Conservation (phyloP, 192 early-diverging fungal genomes). For the Thoreauomyces humboldtii region DNA sequence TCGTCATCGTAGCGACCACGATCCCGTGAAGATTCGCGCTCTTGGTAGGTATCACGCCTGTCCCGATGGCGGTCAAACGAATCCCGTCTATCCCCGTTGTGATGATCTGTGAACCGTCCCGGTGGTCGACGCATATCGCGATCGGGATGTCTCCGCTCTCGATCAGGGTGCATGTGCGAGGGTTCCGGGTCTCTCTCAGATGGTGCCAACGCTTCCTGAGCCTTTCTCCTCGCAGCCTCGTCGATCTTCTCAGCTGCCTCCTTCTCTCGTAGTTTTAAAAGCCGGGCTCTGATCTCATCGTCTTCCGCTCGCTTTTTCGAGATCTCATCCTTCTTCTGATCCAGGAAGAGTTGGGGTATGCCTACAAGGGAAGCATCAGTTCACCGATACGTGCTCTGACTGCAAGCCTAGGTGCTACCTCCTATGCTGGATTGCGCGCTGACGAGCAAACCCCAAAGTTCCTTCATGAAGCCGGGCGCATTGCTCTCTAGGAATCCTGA, state of each 20-base stretch:
- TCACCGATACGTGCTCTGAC: background rate
- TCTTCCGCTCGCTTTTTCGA: slow-evolving; percentile 16
- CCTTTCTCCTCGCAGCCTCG: slow-evolving; percentile 8
- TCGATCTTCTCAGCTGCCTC: slow-evolving; percentile 24
- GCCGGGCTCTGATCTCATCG: slow-evolving; percentile 18
- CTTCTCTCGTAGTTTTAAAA: slow-evolving; percentile 1
- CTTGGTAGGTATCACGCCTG: too few relatives aligned
- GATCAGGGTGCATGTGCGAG: background rate
- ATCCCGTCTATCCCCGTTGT: too few relatives aligned
- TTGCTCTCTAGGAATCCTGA: slow-evolving; percentile 90
- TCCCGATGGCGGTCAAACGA: too few relatives aligned
- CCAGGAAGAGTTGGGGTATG: slow-evolving; percentile 82
- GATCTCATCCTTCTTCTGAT: slow-evolving; percentile 83
- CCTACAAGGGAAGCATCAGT: slow-evolving; percentile 42
- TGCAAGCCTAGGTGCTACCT: background rate
- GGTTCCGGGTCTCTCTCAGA: slow-evolving; percentile 17
- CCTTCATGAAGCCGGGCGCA: slow-evolving; percentile 74
- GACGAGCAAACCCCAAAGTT: slow-evolving; percentile 88
- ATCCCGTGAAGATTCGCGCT: too few relatives aligned
- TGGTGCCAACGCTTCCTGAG: slow-evolving; percentile 3
- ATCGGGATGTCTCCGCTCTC: background rate
- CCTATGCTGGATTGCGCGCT: slow-evolving; percentile 76
- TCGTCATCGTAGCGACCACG: too few relatives aligned
- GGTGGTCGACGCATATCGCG: too few relatives aligned
- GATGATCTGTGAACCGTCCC: too few relatives aligned